A percentile compares a stretch with the other conserved stretches of the same genome.
Evolutionary conservation across 805 yeast genomes (phyloP).

Genomic region (Candida dajiaensis): DNA sequence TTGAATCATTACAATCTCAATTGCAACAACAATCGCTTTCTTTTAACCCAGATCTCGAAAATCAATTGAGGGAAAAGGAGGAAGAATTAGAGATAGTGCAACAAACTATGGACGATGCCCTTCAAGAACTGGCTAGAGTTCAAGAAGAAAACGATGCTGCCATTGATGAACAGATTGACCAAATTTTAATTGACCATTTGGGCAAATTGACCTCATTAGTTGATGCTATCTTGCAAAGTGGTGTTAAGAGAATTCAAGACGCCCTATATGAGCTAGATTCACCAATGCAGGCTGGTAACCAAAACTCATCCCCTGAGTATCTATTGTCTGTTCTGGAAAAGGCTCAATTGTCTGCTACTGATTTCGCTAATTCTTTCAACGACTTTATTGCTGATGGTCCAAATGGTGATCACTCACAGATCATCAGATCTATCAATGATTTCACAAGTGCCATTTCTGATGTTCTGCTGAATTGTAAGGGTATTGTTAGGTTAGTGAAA

Average conservation of each 20-base stretch:
- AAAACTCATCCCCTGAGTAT: slow-evolving; percentile 66
- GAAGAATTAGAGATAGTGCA: slow-evolving; percentile 74
- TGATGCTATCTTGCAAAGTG: slow-evolving; percentile 67
- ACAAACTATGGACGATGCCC: slow-evolving; percentile 72
- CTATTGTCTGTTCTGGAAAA: slow-evolving; percentile 65
- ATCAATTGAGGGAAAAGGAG: slow-evolving; percentile 56
- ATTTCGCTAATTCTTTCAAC: slow-evolving; percentile 74
- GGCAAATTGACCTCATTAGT: slow-evolving; percentile 47
- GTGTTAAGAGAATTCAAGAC: slow-evolving; percentile 69
- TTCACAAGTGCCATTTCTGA: slow-evolving; percentile 60
- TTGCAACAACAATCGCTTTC: slow-evolving; percentile 23
- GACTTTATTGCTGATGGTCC: slow-evolving; percentile 73
- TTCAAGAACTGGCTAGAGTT: slow-evolving; percentile 49
- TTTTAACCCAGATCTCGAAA: slow-evolving; percentile 31
- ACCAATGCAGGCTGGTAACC: slow-evolving; percentile 79
- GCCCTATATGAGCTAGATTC: slow-evolving; percentile 63
- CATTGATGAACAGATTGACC: slow-evolving; percentile 54
- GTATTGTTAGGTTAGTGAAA: slow-evolving; percentile 51
- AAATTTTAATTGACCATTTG: slow-evolving; percentile 41
- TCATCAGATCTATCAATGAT: slow-evolving; percentile 57
- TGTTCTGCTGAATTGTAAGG: slow-evolving; percentile 62
- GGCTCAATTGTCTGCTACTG: slow-evolving; percentile 65
- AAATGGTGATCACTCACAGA: slow-evolving; percentile 51
- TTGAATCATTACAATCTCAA: slow-evolving; percentile 42
- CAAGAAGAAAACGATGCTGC: slow-evolving; percentile 44